Evolutionary conservation across 169 alveolate genomes (phyloP).

Genomic region (Cryptosporidium bovis): DNA sequence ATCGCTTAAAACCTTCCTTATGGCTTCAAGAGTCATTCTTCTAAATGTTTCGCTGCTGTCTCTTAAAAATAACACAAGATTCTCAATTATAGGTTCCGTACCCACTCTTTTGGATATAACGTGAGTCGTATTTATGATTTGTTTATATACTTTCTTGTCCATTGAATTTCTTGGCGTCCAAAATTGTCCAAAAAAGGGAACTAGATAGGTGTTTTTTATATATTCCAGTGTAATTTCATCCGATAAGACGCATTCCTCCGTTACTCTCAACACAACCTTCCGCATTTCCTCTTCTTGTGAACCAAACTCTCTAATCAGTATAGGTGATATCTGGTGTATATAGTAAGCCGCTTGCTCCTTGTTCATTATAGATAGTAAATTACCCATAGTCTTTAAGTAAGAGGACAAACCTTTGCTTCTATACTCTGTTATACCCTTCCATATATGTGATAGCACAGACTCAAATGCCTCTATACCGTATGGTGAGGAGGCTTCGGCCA

Average conservation of each 20-base stretch:
- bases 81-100: constrained; percentile 82
- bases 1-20: constrained; percentile 92
- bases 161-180: constrained; percentile 93
- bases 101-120: constrained; percentile 96
- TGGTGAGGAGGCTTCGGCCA: constrained; percentile 99
- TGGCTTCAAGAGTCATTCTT: constrained; percentile 97
- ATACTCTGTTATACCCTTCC: constrained; percentile 98
- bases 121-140: constrained; percentile 97
- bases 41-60: constrained; percentile 94
- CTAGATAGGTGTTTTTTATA: constrained; percentile 93
- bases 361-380: constrained; percentile 98
- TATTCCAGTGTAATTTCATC: constrained; percentile 98
- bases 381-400: constrained; percentile 97
- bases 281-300: constrained; percentile 99
- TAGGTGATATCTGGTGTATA: constrained; percentile 96
- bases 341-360: constrained; percentile 97
- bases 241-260: constrained; percentile 97
- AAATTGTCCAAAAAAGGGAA: constrained; percentile 95
- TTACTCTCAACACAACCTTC: constrained; percentile 95
- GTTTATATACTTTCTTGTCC: constrained; percentile 94
- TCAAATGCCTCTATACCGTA: constrained; percentile 99
- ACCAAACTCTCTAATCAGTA: constrained; percentile 95
- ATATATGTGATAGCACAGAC: constrained; percentile 94
- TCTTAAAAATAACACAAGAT: constrained; percentile 90
- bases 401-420: constrained; percentile 98